These are phyloP conservation scores for Lactifluus piperatus DNA, from an alignment of 768 basidiomycete species.

Conservation along the genomic window DNA sequence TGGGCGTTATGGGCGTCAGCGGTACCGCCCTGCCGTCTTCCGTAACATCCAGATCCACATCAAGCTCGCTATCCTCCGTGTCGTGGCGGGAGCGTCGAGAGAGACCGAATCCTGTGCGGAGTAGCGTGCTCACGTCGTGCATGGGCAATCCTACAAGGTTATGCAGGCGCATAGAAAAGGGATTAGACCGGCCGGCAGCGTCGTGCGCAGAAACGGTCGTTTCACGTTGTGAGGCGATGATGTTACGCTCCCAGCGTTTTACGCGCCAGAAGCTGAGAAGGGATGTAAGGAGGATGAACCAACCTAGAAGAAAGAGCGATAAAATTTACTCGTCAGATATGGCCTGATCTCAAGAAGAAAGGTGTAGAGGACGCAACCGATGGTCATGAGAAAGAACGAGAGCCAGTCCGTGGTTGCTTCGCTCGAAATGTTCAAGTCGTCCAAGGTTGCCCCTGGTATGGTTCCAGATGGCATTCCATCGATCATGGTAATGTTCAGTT, in stretches of 20 bases:
- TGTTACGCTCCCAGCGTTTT: slow-evolving; percentile 79
- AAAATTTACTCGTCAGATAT: neutral
- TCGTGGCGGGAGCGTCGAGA: slow-evolving; percentile 7
- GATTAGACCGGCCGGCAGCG: slow-evolving; percentile 18
- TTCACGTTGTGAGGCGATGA: slow-evolving; percentile 49
- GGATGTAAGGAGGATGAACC: slow-evolving; percentile 87
- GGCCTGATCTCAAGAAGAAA: neutral
- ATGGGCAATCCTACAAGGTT: slow-evolving; percentile 20
- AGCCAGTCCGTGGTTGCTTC: slow-evolving; percentile 87
- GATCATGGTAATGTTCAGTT: slow-evolving; percentile 22
- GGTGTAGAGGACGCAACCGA: slow-evolving; percentile 39
- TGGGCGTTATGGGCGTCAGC: slow-evolving; percentile 10
- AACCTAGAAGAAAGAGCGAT: slow-evolving; percentile 35
- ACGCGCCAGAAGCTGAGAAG: slow-evolving; percentile 85
- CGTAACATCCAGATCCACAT: neutral
- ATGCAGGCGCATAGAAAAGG: slow-evolving; percentile 25
- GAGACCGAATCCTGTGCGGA: slow-evolving; percentile 28
- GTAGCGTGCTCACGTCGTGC: slow-evolving; percentile 24
- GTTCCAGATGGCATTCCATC: slow-evolving; percentile 13
- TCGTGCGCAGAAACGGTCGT: slow-evolving; percentile 21
- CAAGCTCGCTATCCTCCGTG: slow-evolving; percentile 1
- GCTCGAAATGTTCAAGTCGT: slow-evolving; percentile 14
- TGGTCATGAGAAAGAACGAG: slow-evolving; percentile 89
- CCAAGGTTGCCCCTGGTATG: slow-evolving; percentile 9
- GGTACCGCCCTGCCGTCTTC: slow-evolving; percentile 8